Conservation (phyloP, 345 rosid genomes). For the Eucalyptus albens region DNA sequence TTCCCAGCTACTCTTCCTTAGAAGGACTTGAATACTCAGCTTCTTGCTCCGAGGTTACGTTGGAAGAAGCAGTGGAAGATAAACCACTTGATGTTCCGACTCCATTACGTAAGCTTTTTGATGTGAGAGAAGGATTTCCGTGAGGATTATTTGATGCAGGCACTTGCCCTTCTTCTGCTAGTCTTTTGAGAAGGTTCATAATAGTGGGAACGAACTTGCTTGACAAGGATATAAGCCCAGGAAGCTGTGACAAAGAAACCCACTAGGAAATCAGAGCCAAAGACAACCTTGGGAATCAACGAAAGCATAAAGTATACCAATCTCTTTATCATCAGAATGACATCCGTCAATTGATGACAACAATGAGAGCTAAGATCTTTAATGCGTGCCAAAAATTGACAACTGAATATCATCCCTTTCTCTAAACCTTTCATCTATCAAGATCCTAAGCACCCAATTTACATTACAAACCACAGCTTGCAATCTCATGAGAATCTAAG, state of each 20-base stretch:
- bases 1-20: constrained; percentile 31
- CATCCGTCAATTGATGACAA: not conserved
- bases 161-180: constrained; percentile 62
- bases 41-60: constrained; percentile 17
- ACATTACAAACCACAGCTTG: not conserved
- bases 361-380: not conserved
- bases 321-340: not conserved
- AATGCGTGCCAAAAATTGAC: not conserved
- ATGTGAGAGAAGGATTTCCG: constrained; percentile 14
- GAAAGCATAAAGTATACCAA: not conserved
- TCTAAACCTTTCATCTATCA: not conserved
- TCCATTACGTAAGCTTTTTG: constrained; percentile 26
- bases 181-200: constrained; percentile 79
- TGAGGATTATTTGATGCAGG: constrained; percentile 26
- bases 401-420: not conserved
- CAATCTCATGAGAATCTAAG: not conserved
- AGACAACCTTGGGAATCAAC: not conserved
- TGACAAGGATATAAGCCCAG: constrained; percentile 76
- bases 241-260: constrained; percentile 44
- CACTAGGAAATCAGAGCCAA: not conserved
- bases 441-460: not conserved
- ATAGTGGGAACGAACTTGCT: constrained; percentile 80
- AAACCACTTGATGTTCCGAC: constrained; percentile 12
- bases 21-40: constrained; percentile 27
- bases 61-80: constrained; percentile 45